These are phyloP conservation scores for Epithemia pelagica DNA, from an alignment of 108 stramenopile species.

Conservation along the genomic window DNA sequence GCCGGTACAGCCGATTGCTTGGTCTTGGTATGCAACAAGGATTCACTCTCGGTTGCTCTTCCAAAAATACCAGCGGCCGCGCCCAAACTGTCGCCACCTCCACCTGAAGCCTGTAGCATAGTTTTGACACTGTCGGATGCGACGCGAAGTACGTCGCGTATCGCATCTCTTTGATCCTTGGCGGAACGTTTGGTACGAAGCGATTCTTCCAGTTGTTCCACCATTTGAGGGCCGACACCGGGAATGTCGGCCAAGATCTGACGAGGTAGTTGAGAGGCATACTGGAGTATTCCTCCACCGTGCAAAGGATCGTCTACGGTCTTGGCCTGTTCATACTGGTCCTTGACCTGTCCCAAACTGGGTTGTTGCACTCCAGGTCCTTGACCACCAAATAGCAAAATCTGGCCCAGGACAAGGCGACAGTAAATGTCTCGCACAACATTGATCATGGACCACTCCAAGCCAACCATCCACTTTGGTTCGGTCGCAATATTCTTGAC, in stretches of 20 bases:
- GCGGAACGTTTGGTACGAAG: constrained; percentile 64
- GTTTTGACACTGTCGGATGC: constrained; percentile 70
- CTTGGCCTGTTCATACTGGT: constrained; percentile 72
- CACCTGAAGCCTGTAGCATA: constrained; percentile 9
- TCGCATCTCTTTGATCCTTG: constrained; percentile 80
- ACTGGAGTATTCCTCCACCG: constrained; percentile 77
- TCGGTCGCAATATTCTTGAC: constrained; percentile 74
- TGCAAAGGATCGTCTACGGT: constrained; percentile 63
- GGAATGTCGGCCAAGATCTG: constrained; percentile 55
- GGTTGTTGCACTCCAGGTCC: constrained; percentile 69
- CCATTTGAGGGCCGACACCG: constrained; percentile 46
- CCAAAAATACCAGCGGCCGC: constrained; percentile 43
- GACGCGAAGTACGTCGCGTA: constrained; percentile 66
- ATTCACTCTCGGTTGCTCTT: constrained; percentile 59
- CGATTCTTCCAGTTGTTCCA: constrained; percentile 50
- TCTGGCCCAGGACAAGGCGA: constrained; percentile 77
- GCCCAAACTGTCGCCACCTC: constrained; percentile 23
- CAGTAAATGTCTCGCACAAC: constrained; percentile 82
- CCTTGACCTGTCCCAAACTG: constrained; percentile 1
- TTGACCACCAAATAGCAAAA: constrained; percentile 78
- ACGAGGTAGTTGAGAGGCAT: constrained; percentile 65
- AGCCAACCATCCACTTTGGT: constrained; percentile 90
- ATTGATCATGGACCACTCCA: constrained; percentile 90
- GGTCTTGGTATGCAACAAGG: constrained; percentile 46
- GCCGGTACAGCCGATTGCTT: constrained; percentile 35